A percentile compares a stretch with the other conserved stretches of the same genome.
Evolutionary conservation across 495 filamentous ascomycete genomes (phyloP).

Genomic region (Polyplosphaeria fusca): DNA sequence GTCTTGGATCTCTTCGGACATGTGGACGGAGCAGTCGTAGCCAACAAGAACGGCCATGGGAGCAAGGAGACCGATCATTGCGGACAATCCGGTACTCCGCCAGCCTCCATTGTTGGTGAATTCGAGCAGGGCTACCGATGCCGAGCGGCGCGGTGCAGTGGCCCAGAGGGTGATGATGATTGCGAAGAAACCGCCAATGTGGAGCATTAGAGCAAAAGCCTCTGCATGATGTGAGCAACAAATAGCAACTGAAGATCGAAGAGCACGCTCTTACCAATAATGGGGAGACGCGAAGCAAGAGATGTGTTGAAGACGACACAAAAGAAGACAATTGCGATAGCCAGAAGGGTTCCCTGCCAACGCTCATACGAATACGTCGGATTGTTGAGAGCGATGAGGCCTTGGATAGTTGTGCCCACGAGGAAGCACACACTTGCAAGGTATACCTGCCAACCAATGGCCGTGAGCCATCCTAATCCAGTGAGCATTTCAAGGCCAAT

Average conservation of each 20-base stretch:
- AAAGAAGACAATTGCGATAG: slow-evolving; percentile 17
- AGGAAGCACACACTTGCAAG: slow-evolving; percentile 28
- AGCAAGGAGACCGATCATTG: slow-evolving; percentile 11
- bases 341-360: slow-evolving; percentile 39
- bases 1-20: slow-evolving; percentile 35
- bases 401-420: slow-evolving; percentile 19
- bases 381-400: slow-evolving; percentile 33
- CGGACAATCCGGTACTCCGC: slow-evolving; percentile 24
- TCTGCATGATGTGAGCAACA: slow-evolving; percentile 27
- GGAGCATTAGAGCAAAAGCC: slow-evolving; percentile 24
- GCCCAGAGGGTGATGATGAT: not conserved
- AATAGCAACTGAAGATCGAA: not conserved
- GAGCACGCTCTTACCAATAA: slow-evolving; percentile 19
- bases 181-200: slow-evolving; percentile 23
- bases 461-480: slow-evolving; percentile 8
- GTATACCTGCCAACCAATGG: slow-evolving; percentile 26
- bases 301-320: slow-evolving; percentile 29
- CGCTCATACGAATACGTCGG: slow-evolving; percentile 26
- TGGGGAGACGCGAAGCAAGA: slow-evolving; percentile 21
- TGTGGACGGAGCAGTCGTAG: slow-evolving; percentile 13
- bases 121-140: not conserved
- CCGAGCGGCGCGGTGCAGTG: not conserved
- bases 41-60: slow-evolving; percentile 12
- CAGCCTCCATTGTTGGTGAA: slow-evolving; percentile 36
- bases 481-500: slow-evolving; percentile 27